Evolutionary conservation across 306 rosid genomes (phyloP), one percentile per base, ranked within the genome.

Genomic region (Casuarina glauca): DNA sequence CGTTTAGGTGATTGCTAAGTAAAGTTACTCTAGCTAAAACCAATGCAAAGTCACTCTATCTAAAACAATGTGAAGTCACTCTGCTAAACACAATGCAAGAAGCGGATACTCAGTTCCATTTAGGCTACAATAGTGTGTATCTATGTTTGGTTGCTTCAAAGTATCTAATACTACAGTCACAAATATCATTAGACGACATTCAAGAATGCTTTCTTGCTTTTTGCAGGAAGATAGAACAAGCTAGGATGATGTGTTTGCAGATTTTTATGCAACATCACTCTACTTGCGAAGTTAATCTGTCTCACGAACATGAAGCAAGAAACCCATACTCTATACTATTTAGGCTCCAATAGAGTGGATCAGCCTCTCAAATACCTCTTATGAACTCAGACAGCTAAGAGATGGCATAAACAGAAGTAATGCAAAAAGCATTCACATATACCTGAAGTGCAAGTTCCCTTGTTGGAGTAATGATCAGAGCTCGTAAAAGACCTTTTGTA

Each of bases 381-480:
- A 32, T 54, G 66, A 60, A 85, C 52, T 57, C 42, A 69, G 67
- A 76, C 19, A 68, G 78, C 80, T 60, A 20, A 51, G 49, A 84
- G 58, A 49, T 41, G 15, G 75, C 39, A n/a, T 54, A 67, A 77
- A 80, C 52, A 66, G 68, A 75, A 83, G 70, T 42, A 69, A 70
- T 45, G 13, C 35, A 52, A 42, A 74, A 79, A 69, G 78, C 82
- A 35, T 53, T n/a, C 64, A 76, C 32, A 38, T 51, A 57, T 80
- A 95, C 99, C 99, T 95, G 99, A 85, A 88, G 81, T 73, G 97
- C 97, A 78, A 95, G 97, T 84, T 92, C 97, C 84, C 97, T 88
- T 3, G 99, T 92, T 39, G 98, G 98, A 85, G 97, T 89, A 82
- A 92, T 89, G 70, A 95, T 85, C 48, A 95, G 97, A 84, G 93